Percentiles rank a stretch among this genome's conserved stretches.
Conservation (phyloP, 2,329 filamentous ascomycete species). For the Colletotrichum australisinense region DNA sequence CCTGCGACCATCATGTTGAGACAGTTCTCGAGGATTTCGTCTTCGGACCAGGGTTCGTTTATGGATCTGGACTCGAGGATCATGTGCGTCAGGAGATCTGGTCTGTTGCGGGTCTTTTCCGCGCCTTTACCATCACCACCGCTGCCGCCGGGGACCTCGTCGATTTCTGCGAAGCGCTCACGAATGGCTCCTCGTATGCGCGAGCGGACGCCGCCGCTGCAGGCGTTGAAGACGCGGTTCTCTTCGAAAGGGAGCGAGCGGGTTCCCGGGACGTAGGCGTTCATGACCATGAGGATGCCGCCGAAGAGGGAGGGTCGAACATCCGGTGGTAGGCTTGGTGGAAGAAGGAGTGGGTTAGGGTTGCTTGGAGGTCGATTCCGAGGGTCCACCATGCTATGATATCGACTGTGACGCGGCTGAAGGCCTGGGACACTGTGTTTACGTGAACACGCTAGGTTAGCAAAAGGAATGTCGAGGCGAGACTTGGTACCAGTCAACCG, state of each 20-base stretch:
- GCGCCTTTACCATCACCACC: too few relatives aligned
- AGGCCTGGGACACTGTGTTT: conserved; percentile 34
- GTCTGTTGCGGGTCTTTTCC: conserved; percentile 32
- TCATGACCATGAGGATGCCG: conserved; percentile 42
- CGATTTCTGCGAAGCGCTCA: conserved; percentile 38
- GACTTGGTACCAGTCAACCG: too few relatives aligned
- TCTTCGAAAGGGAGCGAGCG: conserved; percentile 50
- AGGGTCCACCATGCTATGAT: conserved; percentile 48
- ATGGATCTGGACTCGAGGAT: conserved; percentile 45
- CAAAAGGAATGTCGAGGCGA: too few relatives aligned
- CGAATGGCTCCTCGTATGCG: conserved; percentile 43
- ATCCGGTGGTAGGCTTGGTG: conserved; percentile 43
- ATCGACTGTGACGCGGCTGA: conserved; percentile 48
- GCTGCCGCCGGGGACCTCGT: conserved; percentile 1
- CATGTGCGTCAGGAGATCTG: conserved; percentile 47
- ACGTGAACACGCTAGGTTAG: neutral
- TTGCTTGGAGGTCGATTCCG: conserved; percentile 47
- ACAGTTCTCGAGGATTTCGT: conserved; percentile 51
- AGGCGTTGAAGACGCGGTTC: conserved; percentile 48
- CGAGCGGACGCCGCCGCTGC: conserved; percentile 44
- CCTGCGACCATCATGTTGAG: conserved; percentile 57
- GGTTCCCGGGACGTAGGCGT: conserved; percentile 46
- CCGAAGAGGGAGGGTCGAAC: conserved; percentile 40
- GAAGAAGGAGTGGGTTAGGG: conserved; percentile 40
- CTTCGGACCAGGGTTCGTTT: conserved; percentile 35